These are phyloP conservation scores for Linderina pennispora DNA, from an alignment of 192 early-diverging fungal species.

Conservation along the genomic window DNA sequence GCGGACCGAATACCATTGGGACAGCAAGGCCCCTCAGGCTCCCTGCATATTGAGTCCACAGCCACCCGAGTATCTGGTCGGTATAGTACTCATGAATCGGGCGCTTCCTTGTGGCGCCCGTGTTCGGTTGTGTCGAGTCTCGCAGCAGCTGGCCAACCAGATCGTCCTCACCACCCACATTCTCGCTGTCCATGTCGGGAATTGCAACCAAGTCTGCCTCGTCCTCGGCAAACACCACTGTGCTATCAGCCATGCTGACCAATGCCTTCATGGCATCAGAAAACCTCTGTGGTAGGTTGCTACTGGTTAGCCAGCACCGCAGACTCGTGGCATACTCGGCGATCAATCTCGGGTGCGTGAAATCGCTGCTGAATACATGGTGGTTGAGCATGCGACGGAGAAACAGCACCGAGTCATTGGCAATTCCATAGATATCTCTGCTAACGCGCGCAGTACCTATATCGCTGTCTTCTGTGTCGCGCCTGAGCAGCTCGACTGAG, in stretches of 20 bases:
- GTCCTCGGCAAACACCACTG: neutral
- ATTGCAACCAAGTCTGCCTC: neutral
- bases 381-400: neutral
- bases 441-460: neutral
- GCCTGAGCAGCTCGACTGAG: neutral
- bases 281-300: neutral
- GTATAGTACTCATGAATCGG: neutral
- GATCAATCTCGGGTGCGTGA: neutral
- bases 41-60: neutral
- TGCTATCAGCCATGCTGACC: no score
- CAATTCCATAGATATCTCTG: constrained; percentile 30
- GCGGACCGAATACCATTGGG: no score
- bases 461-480: neutral
- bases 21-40: no score
- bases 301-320: neutral
- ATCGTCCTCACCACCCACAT: neutral
- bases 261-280: neutral
- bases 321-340: neutral
- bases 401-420: constrained; percentile 7
- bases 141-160: neutral
- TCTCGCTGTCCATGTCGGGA: neutral
- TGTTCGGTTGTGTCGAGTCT: neutral
- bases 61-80: neutral
- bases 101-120: neutral
- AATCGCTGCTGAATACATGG: neutral